Percentiles rank a stretch among this genome's conserved stretches.
Conservation (phyloP, 139 green algal genomes). For the Chlamydomonas sp. region DNA sequence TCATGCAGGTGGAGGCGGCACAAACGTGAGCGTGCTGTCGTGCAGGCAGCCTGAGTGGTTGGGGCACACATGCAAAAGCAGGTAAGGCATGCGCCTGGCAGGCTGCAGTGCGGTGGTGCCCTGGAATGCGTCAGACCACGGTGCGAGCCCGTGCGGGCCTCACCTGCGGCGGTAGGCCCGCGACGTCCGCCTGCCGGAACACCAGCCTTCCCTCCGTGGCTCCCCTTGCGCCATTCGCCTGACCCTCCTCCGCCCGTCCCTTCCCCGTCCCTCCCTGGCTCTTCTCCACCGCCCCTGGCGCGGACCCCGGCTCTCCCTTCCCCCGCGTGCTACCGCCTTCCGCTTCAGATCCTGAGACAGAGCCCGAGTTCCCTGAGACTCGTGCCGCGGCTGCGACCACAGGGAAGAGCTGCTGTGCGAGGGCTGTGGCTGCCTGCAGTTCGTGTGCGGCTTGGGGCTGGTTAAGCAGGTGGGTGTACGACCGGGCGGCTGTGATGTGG, state of each 20-base stretch:
- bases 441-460: background rate
- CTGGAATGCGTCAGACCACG: too few relatives aligned
- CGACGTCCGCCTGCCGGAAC: background rate
- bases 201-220: background rate
- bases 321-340: too few relatives aligned
- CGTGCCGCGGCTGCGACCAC: background rate
- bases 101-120: too few relatives aligned
- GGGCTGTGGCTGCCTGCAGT: background rate
- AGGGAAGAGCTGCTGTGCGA: conserved; percentile 20
- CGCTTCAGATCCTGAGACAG: too few relatives aligned
- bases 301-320: background rate
- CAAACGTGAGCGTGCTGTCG: background rate
- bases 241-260: background rate
- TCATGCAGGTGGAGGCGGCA: background rate
- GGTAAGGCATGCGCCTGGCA: too few relatives aligned
- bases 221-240: background rate
- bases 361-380: too few relatives aligned
- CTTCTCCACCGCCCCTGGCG: background rate
- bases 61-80: too few relatives aligned
- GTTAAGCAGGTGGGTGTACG: background rate
- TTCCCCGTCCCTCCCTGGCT: background rate
- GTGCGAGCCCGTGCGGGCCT: background rate
- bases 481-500: conserved; percentile 1
- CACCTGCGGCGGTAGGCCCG: conserved; percentile 1
- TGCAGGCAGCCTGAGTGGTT: too few relatives aligned